These are phyloP conservation scores for Erodium moschatum DNA, from an alignment of 441 rosid species.

Conservation along the genomic window DNA sequence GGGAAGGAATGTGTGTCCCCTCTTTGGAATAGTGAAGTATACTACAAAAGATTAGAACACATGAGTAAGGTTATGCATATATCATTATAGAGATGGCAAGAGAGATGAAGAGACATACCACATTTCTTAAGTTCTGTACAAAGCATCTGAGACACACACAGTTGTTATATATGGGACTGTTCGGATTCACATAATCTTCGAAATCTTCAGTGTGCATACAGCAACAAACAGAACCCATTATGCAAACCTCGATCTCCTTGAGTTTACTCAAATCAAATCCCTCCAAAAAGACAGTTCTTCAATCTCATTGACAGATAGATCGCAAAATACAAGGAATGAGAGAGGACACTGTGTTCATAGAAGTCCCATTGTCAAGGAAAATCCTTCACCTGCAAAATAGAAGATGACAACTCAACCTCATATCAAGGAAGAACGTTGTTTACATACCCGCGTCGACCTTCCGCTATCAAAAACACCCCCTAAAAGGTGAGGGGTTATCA, in stretches of 20 bases:
- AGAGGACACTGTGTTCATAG: slow-evolving; percentile 66
- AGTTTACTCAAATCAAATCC: slow-evolving; percentile 18
- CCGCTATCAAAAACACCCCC: no score
- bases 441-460: no score
- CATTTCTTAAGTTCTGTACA: slow-evolving; percentile 46
- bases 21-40: slow-evolving; percentile 55
- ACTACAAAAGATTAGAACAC: slow-evolving; percentile 36
- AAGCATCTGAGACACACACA: slow-evolving; percentile 70
- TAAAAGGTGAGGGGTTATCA: no score
- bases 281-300: slow-evolving; percentile 20
- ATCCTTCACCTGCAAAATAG: no score
- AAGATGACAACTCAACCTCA: neutral
- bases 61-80: neutral
- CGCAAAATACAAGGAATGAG: slow-evolving; percentile 23
- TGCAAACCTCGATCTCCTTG: slow-evolving; percentile 23
- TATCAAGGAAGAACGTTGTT: neutral
- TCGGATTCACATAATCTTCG: slow-evolving; percentile 65
- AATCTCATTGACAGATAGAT: slow-evolving; percentile 19
- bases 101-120: slow-evolving; percentile 25
- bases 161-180: slow-evolving; percentile 53
- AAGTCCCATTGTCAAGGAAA: no score
- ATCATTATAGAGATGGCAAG: neutral
- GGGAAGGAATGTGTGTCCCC: slow-evolving; percentile 57
- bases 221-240: slow-evolving; percentile 86
- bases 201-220: slow-evolving; percentile 58